These are phyloP conservation scores for Vachellia collinsii DNA, from an alignment of 306 rosid species.

Conservation along the genomic window DNA sequence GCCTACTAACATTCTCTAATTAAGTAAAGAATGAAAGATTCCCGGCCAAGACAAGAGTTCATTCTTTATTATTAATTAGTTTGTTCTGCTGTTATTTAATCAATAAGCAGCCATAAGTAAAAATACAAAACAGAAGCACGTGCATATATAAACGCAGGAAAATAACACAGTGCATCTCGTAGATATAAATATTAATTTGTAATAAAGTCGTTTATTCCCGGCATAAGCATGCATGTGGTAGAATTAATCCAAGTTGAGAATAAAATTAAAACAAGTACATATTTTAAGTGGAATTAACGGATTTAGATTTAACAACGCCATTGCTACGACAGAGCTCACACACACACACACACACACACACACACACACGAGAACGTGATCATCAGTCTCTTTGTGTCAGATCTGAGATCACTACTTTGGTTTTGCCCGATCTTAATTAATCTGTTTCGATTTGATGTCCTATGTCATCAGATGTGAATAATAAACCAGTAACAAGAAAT, in stretches of 20 bases:
- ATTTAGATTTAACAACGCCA: neutral
- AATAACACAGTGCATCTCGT: neutral
- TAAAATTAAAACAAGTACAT: neutral
- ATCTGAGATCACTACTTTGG: neutral
- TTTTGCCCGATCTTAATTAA: neutral
- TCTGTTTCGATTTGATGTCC: neutral
- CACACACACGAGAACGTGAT: neutral
- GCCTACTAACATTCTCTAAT: neutral
- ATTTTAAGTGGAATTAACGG: neutral
- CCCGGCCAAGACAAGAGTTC: slow-evolving; percentile 12
- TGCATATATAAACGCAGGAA: slow-evolving; percentile 22
- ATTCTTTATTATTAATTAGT: neutral
- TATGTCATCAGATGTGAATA: neutral
- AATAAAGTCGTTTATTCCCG: slow-evolving; percentile 42
- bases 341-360: too few relatives aligned
- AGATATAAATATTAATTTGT: slow-evolving; percentile 26
- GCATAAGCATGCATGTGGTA: slow-evolving; percentile 32
- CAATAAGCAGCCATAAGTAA: neutral
- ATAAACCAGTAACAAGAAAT: neutral
- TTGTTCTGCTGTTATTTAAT: neutral
- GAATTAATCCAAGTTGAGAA: slow-evolving; percentile 21
- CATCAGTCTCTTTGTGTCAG: neutral
- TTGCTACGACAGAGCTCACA: neutral
- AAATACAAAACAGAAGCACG: slow-evolving; percentile 20
- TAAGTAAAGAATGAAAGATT: neutral